A percentile compares a stretch with the other conserved stretches of the same genome.
Evolutionary conservation across 805 yeast species (phyloP).

Genomic region (Schizosaccharomyces cryophilus): DNA sequence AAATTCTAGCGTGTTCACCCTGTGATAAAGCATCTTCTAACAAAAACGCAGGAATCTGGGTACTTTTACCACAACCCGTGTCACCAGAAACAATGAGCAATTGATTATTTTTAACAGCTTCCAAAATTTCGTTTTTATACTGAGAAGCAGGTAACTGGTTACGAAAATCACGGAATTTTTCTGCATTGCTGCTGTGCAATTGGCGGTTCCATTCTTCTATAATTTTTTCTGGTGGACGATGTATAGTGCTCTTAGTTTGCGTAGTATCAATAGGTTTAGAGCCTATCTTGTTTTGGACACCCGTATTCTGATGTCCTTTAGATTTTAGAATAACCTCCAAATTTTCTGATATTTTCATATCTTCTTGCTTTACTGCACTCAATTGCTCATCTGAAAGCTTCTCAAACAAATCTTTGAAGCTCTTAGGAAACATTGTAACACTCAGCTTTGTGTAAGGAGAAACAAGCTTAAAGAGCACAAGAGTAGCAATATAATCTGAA

Average conservation of each 20-base stretch:
- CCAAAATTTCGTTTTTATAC: not conserved
- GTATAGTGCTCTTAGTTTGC: no score
- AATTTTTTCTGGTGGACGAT: not conserved
- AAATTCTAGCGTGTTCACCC: slow-evolving; percentile 8
- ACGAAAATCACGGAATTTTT: not conserved
- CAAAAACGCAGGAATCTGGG: slow-evolving; percentile 10
- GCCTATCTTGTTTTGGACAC: no score
- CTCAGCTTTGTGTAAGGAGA: not conserved
- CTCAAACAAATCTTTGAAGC: not conserved
- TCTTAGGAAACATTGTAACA: not conserved
- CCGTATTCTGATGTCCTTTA: not conserved
- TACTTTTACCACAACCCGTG: slow-evolving; percentile 12
- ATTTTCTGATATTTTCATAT: not conserved
- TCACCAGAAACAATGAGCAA: slow-evolving; percentile 9
- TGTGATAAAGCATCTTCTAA: slow-evolving; percentile 7
- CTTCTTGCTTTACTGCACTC: not conserved
- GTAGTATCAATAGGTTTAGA: no score
- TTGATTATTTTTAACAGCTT: not conserved
- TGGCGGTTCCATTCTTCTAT: not conserved
- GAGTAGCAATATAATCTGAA: not conserved
- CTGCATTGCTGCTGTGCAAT: not conserved
- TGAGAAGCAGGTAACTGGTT: not conserved
- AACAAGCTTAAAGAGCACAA: not conserved
- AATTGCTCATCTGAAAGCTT: not conserved
- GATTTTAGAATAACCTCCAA: not conserved